A percentile compares a stretch with the other conserved stretches of the same genome.
These are phyloP conservation scores for Hordeum marinum DNA, from an alignment of 176 grass and related monocot species.

Conservation along the genomic window DNA sequence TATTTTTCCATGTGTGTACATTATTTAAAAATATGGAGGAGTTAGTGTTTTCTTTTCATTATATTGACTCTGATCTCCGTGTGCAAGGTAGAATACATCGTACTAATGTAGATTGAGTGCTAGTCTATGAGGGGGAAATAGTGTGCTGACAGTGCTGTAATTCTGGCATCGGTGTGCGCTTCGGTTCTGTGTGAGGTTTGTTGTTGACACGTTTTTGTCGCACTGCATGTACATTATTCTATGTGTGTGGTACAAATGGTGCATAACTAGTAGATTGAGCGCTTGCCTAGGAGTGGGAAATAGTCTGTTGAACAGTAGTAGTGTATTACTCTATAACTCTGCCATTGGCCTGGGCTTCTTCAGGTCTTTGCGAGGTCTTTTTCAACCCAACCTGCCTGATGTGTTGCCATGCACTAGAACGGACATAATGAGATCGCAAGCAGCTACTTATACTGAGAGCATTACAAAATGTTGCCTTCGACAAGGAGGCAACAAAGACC, in stretches of 20 bases:
- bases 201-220: neutral
- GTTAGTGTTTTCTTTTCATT: neutral
- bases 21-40: neutral
- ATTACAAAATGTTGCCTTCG: neutral
- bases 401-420: neutral
- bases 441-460: neutral
- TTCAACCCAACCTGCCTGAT: no score
- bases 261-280: neutral
- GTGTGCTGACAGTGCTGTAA: neutral
- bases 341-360: neutral
- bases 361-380: neutral
- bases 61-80: neutral
- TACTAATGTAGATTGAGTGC: constrained; percentile 6
- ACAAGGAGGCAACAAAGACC: neutral
- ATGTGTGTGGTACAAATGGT: neutral
- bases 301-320: neutral
- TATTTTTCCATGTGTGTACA: neutral
- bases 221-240: neutral
- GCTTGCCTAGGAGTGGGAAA: neutral
- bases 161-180: neutral
- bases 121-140: neutral
- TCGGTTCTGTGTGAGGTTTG: neutral
- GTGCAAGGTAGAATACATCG: neutral
- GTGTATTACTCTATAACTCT: neutral
- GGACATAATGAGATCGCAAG: neutral